Evolutionary conservation across 305 asterid genomes (phyloP).

Genomic region (Fraxinus baroniana): DNA sequence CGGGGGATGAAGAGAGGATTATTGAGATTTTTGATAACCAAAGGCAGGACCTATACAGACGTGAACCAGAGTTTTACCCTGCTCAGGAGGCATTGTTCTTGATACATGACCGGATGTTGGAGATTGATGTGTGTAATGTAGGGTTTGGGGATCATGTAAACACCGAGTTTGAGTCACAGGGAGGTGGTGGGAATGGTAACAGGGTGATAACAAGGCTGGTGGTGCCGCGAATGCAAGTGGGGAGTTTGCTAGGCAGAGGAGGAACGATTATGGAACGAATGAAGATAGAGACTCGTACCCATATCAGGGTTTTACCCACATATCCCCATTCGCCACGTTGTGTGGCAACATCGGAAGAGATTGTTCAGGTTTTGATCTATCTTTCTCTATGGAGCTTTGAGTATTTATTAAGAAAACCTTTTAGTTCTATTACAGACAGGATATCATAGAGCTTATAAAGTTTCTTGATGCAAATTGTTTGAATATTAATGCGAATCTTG

Average conservation of each 20-base stretch:
- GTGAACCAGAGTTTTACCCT: constrained; percentile 68
- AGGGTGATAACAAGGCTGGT: constrained; percentile 79
- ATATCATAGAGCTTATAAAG: neutral
- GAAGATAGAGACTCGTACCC: constrained; percentile 85
- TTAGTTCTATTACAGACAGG: neutral
- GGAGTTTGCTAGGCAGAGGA: constrained; percentile 87
- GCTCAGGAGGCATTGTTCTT: constrained; percentile 86
- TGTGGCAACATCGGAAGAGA: constrained; percentile 84
- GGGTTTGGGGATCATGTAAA: constrained; percentile 46
- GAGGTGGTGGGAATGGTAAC: constrained; percentile 45
- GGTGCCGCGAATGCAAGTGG: constrained; percentile 82
- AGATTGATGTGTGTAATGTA: constrained; percentile 48
- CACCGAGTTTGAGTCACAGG: constrained; percentile 45
- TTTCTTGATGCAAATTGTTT: constrained; percentile 13
- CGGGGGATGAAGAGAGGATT: constrained; percentile 88
- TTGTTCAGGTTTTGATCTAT: constrained; percentile 77
- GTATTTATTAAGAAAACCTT: neutral
- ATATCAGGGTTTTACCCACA: constrained; percentile 81
- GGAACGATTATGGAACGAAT: constrained; percentile 95
- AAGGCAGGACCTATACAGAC: constrained; percentile 73
- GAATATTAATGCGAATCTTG: constrained; percentile 18
- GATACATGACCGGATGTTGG: constrained; percentile 85
- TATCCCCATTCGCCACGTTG: constrained; percentile 80
- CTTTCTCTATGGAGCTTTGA: constrained; percentile 30
- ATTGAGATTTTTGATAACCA: constrained; percentile 80